These are phyloP conservation scores for Tetrahymena borealis DNA, from an alignment of 73 alveolate genomes.

Conservation along the genomic window DNA sequence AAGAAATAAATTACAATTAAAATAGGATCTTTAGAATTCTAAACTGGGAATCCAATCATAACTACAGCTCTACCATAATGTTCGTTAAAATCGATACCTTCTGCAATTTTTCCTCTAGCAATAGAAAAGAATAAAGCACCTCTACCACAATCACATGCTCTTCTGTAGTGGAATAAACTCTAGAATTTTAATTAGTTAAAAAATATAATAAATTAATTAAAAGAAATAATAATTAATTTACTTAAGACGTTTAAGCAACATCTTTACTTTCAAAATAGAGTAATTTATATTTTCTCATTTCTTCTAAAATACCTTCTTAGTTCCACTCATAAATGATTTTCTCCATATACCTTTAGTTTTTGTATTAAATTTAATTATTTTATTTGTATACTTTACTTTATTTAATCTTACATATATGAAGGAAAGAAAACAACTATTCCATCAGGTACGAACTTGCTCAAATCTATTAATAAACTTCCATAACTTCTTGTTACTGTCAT, in stretches of 20 bases:
- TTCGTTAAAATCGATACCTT: constrained; percentile 73
- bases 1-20: neutral
- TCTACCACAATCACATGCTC: constrained; percentile 80
- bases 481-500: constrained; percentile 69
- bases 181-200: neutral
- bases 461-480: constrained; percentile 73
- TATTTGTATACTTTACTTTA: neutral
- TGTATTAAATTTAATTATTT: neutral
- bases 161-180: constrained; percentile 58
- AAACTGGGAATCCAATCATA: constrained; percentile 77
- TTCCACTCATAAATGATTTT: constrained; percentile 72
- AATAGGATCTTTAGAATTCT: constrained; percentile 59
- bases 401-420: constrained; percentile 23
- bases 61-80: constrained; percentile 80
- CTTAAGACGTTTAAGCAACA: constrained; percentile 52
- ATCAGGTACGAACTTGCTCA: constrained; percentile 75
- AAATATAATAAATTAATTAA: neutral
- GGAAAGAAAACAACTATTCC: constrained; percentile 82
- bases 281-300: constrained; percentile 65
- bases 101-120: constrained; percentile 83
- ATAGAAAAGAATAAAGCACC: constrained; percentile 86
- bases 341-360: constrained; percentile 47
- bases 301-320: constrained; percentile 63
- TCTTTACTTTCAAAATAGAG: constrained; percentile 73
- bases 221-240: neutral